These are phyloP conservation scores for Triangularia verruculosa DNA, from an alignment of 2,329 filamentous ascomycete genomes.

Conservation along the genomic window DNA sequence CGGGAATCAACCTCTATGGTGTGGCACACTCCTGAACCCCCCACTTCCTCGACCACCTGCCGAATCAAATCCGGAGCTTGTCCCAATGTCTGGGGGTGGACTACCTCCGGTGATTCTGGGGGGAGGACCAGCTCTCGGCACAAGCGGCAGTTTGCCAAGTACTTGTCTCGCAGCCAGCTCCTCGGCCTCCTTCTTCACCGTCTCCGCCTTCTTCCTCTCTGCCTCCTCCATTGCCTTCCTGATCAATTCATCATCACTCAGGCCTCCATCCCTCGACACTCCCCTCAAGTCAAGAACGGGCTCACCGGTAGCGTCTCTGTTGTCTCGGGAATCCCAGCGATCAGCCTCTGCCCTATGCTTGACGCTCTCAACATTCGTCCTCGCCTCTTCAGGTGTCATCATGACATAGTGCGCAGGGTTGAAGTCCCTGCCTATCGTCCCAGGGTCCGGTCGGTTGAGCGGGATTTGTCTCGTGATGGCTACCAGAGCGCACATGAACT, in stretches of 20 bases:
- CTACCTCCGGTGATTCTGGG: neutral
- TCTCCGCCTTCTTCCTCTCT: slow-evolving; percentile 5
- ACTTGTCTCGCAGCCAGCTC: slow-evolving; percentile 17
- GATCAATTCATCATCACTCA: slow-evolving; percentile 11
- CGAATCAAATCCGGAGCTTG: slow-evolving; percentile 16
- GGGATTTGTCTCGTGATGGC: slow-evolving; percentile 63
- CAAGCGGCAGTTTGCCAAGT: slow-evolving; percentile 16
- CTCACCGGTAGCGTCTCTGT: neutral
- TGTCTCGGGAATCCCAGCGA: slow-evolving; percentile 10
- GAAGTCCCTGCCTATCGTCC: slow-evolving; percentile 14
- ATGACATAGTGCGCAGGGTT: slow-evolving; percentile 21
- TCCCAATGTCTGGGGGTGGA: neutral
- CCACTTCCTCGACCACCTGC: neutral
- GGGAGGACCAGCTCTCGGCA: slow-evolving; percentile 15
- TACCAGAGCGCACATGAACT: slow-evolving; percentile 71
- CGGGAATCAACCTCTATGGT: slow-evolving; percentile 10
- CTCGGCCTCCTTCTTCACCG: slow-evolving; percentile 14
- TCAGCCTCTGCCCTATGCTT: neutral
- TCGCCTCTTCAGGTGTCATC: slow-evolving; percentile 16
- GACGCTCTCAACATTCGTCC: slow-evolving; percentile 9
- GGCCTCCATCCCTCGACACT: neutral
- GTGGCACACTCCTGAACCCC: slow-evolving; percentile 17
- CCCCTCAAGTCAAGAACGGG: slow-evolving; percentile 5
- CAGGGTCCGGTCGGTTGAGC: slow-evolving; percentile 38
- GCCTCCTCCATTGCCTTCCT: slow-evolving; percentile 15